phyloP scores from a whole-genome alignment of 140 eudicot species.

The Ambrosia hybrid region DNA sequence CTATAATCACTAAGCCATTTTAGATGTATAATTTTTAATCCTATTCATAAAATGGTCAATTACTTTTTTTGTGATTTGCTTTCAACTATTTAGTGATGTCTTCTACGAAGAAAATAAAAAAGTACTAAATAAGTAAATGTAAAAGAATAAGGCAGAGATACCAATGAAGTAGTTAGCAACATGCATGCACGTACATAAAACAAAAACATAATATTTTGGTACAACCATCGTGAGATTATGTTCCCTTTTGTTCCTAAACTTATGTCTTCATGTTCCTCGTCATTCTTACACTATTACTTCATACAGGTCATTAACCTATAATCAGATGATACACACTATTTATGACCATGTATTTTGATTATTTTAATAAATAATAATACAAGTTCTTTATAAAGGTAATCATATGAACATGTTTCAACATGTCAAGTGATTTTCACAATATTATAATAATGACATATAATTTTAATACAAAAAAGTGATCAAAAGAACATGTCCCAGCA shows the following conservation, averaged over 20 bases:
- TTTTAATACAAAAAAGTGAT: not conserved
- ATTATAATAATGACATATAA: not conserved
- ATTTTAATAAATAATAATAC: not conserved
- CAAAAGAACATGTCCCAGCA: constrained; percentile 3
- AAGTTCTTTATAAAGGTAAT: not conserved
- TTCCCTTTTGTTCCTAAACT: constrained; percentile 4
- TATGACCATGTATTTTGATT: not conserved
- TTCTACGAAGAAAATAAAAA: too few relatives aligned
- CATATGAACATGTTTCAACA: not conserved
- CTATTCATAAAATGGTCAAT: too few relatives aligned
- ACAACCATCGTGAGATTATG: constrained; percentile 6
- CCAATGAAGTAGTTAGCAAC: not conserved
- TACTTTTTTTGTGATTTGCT: too few relatives aligned
- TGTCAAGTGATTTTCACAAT: not conserved
- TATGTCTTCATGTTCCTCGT: not conserved
- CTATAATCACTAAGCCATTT: too few relatives aligned
- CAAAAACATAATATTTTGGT: not conserved
- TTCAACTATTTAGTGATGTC: too few relatives aligned
- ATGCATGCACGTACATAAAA: constrained; percentile 3
- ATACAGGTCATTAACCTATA: not conserved
- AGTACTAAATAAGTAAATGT: not conserved
- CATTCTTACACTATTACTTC: not conserved
- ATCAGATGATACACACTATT: not conserved
- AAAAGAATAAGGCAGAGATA: not conserved
- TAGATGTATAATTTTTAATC: too few relatives aligned